Base-by-base conservation (phyloP, 495 filamentous ascomycete species). In the Lasiosphaeria miniovina region DNA sequence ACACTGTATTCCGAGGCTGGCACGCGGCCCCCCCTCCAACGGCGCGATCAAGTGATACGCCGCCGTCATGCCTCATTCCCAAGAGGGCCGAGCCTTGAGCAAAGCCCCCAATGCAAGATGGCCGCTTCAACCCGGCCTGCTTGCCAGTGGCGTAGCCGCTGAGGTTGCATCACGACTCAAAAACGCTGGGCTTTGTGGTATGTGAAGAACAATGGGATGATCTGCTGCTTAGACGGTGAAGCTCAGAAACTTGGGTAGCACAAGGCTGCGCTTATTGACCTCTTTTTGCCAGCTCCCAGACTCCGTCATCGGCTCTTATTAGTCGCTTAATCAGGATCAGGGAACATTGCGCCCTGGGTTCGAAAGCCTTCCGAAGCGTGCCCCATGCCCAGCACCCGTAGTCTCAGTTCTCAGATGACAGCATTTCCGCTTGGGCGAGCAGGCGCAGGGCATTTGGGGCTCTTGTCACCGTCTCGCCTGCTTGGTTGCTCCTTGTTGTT, bases 101-200 rank as follows among this genome's bases (percentile, higher is more conserved):
- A 51, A 51, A n/a, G 49, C 49, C 49, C 49, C 46, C 46, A 31
- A 31, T 49, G 24, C 7, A 24, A 35, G 49, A 32, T 51, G 49
- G 49, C 49, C 32, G 49, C 49, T 51, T 51, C 49, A 24, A 35
- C 49, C 49, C 49, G 49, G 49, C 49, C 32, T 51, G 49, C 49
- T 32, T 10, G 17, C 17, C 6, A 32, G 43, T 14, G 43, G 43
- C 43, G 43, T 46, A 46, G 43, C 11, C 12, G 5, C 4, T 46
- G 43, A 2, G 43, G 43, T 46, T 46, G 15, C 43, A 46, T n/a
- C 15, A n/a, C 12, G 38, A n/a, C 7, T 5, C 43, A 11, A n/a
- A n/a, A 46, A 46, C 3, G 43, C 43, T 46, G 11, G 43, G 8
- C 2, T 46, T 46, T 46, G 8, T n/a, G 12, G 12, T 0, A 46